Percentiles rank a stretch among this genome's conserved stretches.
Conservation (phyloP, 352 stramenopile species). For the Peronospora farinosa region DNA sequence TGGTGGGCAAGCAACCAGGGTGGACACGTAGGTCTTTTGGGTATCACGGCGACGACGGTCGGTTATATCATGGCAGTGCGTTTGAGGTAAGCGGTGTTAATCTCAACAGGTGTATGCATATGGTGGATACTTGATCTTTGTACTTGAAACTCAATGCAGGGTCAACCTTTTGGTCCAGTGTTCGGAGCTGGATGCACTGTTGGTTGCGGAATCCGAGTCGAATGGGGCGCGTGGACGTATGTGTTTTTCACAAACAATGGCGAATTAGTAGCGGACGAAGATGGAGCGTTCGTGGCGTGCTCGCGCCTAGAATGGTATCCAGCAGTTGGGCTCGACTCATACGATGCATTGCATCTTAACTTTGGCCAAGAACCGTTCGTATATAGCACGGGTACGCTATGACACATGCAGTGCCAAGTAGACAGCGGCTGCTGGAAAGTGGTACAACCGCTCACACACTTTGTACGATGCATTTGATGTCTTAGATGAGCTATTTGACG, state of each 20-base stretch:
- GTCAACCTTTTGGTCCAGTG: constrained; percentile 25
- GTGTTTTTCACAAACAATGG: constrained; percentile 78
- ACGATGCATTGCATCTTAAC: constrained; percentile 76
- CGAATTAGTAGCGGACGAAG: constrained; percentile 37
- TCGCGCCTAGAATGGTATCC: constrained; percentile 60
- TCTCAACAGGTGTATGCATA: background rate
- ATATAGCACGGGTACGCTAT: constrained; percentile 19
- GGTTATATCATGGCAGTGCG: constrained; percentile 48
- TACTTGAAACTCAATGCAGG: constrained; percentile 16
- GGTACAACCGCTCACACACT: background rate
- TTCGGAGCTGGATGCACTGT: constrained; percentile 29
- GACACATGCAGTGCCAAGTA: background rate
- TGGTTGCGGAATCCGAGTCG: constrained; percentile 32
- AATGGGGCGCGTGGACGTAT: constrained; percentile 17
- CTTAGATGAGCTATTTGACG: constrained; percentile 26
- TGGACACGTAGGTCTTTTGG: constrained; percentile 62
- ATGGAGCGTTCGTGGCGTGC: constrained; percentile 36
- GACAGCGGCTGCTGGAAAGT: background rate
- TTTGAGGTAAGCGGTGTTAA: constrained; percentile 28
- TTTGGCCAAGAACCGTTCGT: constrained; percentile 76
- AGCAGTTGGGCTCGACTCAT: constrained; percentile 79
- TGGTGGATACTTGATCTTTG: constrained; percentile 3
- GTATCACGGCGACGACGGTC: constrained; percentile 75
- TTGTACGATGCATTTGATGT: background rate
- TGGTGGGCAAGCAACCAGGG: constrained; percentile 63